A percentile compares a stretch with the other conserved stretches of the same genome.
These are phyloP conservation scores for Boeremia exigua DNA, from an alignment of 2,329 filamentous ascomycete species.

Conservation along the genomic window DNA sequence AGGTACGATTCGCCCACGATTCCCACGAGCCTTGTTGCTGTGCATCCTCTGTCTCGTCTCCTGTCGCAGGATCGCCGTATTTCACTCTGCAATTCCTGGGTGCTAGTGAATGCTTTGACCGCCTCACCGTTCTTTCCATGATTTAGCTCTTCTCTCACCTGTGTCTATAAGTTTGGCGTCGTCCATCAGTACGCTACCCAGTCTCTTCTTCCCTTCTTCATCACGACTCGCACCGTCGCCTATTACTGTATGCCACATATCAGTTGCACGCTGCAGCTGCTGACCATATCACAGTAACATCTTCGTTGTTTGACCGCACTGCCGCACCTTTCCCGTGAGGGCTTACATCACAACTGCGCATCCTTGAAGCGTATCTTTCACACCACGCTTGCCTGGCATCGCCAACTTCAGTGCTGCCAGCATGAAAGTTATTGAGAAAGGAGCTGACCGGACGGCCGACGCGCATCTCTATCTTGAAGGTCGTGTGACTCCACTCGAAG, in stretches of 20 bases:
- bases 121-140: neutral
- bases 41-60: too few species aligned
- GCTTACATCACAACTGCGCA: neutral
- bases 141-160: conserved; percentile 1
- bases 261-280: neutral
- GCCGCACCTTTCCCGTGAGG: too few species aligned
- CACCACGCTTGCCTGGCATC: neutral
- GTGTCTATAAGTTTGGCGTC: neutral
- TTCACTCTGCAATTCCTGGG: neutral
- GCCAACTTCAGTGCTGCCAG: conserved; percentile 1
- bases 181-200: neutral
- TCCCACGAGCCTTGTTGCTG: too few species aligned
- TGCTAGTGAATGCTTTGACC: neutral
- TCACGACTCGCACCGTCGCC: neutral
- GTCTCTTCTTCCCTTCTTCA: neutral
- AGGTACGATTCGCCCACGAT: too few species aligned
- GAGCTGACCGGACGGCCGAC: conserved; percentile 43
- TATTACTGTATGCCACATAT: neutral
- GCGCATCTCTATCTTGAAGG: conserved; percentile 35
- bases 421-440: conserved; percentile 49
- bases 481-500: conserved; percentile 31
- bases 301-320: neutral
- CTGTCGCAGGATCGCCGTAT: too few species aligned
- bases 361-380: neutral
- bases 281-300: neutral